phyloP scores from a whole-genome alignment of 306 rosid species.

The Albizia julibrissin region DNA sequence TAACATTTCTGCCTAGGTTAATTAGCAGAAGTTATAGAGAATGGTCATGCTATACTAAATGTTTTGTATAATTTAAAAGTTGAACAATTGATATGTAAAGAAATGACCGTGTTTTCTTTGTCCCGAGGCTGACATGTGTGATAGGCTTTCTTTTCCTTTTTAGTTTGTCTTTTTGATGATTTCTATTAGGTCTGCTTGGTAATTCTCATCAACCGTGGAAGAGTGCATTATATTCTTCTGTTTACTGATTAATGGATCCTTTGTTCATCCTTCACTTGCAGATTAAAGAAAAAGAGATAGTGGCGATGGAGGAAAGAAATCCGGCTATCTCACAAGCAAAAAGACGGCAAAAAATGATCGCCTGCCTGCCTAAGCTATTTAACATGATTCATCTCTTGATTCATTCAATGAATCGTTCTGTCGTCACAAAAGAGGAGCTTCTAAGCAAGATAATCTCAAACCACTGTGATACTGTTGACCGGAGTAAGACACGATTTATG shows the following conservation, averaged over 20 bases:
- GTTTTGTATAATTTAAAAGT: neutral
- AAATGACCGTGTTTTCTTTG: neutral
- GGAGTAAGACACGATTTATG: conserved; percentile 51
- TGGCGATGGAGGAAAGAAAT: conserved; percentile 62
- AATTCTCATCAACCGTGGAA: neutral
- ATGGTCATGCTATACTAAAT: neutral
- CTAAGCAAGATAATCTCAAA: conserved; percentile 60
- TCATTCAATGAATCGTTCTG: conserved; percentile 55
- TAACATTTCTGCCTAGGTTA: neutral
- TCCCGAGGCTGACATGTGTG: neutral
- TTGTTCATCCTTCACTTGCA: conserved; percentile 38
- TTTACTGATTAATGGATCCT: neutral
- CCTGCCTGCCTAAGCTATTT: conserved; percentile 78
- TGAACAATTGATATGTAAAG: neutral
- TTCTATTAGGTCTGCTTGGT: neutral
- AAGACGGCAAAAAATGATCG: conserved; percentile 62
- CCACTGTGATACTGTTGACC: conserved; percentile 54
- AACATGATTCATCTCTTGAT: conserved; percentile 64
- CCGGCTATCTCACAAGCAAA: conserved; percentile 78
- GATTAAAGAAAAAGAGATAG: conserved; percentile 76
- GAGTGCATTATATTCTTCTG: neutral
- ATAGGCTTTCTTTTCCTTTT: neutral
- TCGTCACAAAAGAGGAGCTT: conserved; percentile 74
- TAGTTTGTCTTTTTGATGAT: neutral
- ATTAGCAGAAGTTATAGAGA: neutral